phyloP scores from a whole-genome alignment of 2,329 filamentous ascomycete species.

The Xylariaceae sp. region DNA sequence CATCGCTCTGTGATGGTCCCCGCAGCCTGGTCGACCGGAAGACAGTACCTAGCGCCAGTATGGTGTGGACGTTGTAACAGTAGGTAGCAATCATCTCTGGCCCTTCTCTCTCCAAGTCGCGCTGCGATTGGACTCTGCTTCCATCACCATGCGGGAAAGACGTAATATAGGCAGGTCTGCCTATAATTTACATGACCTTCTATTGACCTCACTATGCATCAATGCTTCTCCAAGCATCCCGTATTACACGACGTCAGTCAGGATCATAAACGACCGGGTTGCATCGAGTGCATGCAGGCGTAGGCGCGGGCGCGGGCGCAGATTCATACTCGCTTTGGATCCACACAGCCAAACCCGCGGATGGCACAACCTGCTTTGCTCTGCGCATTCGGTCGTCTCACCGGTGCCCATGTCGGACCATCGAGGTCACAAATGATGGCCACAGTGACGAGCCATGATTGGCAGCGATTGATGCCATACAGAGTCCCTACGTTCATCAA shows the following conservation, averaged over 20 bases:
- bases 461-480: not conserved
- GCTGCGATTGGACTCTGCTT: not conserved
- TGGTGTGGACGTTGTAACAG: no score
- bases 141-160: no score
- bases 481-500: not conserved
- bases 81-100: not conserved
- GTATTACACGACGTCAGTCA: constrained; percentile 7
- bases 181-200: not conserved
- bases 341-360: not conserved
- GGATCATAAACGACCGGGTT: constrained; percentile 11
- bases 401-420: not conserved
- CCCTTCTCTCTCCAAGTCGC: not conserved
- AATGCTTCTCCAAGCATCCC: not conserved
- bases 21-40: no score
- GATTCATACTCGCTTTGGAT: not conserved
- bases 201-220: constrained; percentile 11
- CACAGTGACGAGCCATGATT: not conserved
- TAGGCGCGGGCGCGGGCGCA: not conserved
- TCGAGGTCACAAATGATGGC: not conserved
- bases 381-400: not conserved
- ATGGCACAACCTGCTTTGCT: not conserved
- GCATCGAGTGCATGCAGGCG: constrained; percentile 1
- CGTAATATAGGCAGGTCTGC: not conserved
- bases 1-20: no score
- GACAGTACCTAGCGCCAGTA: no score